Evolutionary conservation across 345 rosid species (phyloP).

Genomic region (Salix brachista): DNA sequence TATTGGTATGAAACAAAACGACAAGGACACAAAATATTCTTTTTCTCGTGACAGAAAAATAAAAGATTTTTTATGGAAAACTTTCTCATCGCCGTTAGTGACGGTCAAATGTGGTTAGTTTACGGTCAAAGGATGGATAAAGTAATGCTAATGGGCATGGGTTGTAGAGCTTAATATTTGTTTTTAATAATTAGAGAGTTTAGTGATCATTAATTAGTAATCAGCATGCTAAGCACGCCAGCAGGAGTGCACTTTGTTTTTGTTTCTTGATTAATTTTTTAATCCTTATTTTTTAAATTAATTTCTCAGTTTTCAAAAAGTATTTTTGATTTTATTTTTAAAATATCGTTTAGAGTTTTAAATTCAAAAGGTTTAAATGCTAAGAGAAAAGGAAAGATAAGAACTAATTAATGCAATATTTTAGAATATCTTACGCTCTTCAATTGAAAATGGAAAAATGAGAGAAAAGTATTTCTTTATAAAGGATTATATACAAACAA

Average conservation of each 20-base stretch:
- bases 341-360: too few species aligned
- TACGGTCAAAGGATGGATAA: background rate
- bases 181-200: background rate
- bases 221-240: slow-evolving; percentile 8
- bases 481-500: too few species aligned
- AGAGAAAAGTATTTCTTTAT: too few species aligned
- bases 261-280: too few species aligned
- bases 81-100: slow-evolving; percentile 9
- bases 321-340: too few species aligned
- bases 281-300: too few species aligned
- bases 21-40: background rate
- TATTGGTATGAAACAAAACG: background rate
- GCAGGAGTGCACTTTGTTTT: background rate
- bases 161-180: background rate
- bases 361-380: too few species aligned
- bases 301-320: too few species aligned
- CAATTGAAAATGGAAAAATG: too few species aligned
- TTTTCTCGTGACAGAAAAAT: slow-evolving; percentile 4
- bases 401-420: too few species aligned
- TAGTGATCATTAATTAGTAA: background rate
- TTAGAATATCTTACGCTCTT: too few species aligned
- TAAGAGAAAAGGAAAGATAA: too few species aligned
- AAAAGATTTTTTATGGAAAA: background rate
- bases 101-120: background rate
- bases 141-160: background rate